Evolutionary conservation across 805 yeast species (phyloP), one percentile per base, ranked within the genome.

Genomic region (Blastobotrys peoriensis): DNA sequence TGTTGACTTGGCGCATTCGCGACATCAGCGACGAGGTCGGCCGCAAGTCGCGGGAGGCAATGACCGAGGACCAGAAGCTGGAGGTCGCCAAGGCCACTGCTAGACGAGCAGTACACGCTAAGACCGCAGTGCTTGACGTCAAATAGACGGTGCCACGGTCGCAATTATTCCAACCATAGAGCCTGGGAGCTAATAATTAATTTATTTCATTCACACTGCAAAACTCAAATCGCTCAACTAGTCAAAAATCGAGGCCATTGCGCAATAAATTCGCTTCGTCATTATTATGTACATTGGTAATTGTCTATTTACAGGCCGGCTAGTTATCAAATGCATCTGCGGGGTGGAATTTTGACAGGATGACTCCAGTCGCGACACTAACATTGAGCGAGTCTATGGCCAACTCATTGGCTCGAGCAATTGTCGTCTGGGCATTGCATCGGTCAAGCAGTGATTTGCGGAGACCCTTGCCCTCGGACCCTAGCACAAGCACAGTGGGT

Each of bases 401-500:
- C 19, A 49, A 23, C 19, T 53, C 55, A 33, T 43, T 48, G 17
- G 35, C 17, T 6, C 51, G 46, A 5, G 36, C 41, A 41, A 52
- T 48, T 6, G 56, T 48, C 5, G 60, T 60, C 17, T 41, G 28
- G 44, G 59, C 60, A 10, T 65, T 59, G 39, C 62, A 51, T 18
- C 63, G 47, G 40, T 76, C 65, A 48, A 76, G 67, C 52, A 88
- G 56, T 38, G 78, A 74, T 5, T 81, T 81, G 43, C 96, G 70
- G 20, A 88, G 77, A 30, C 97, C 97, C 4, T 69, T 70, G 6
- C 94, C 94, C 64, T 88, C 97, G 40, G 87, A 83, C 9, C 96
- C 97, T 40, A 89, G 67, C 1, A 87, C 83, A 41, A 88, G 64
- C 49, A 89, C 56, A 30, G 78, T 73, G 0, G 96, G 96, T 1